A percentile compares a stretch with the other conserved stretches of the same genome.
These are phyloP conservation scores for Martiniozyma asiatica DNA, from an alignment of 1,139 yeast species.

Conservation along the genomic window DNA sequence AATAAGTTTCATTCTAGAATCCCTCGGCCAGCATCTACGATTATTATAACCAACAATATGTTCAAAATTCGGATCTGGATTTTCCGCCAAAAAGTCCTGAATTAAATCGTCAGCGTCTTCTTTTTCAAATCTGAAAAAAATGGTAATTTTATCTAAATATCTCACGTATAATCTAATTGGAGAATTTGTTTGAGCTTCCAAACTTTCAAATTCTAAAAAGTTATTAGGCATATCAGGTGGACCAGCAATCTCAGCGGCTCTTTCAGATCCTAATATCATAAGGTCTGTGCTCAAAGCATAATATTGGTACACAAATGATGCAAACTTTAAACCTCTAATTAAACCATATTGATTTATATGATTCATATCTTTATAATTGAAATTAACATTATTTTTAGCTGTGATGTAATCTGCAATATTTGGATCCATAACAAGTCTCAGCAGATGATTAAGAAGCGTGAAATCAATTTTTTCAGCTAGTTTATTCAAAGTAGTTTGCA, in stretches of 20 bases:
- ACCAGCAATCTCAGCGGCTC: conserved; percentile 86
- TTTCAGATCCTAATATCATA: conserved; percentile 67
- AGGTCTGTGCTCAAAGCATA: conserved; percentile 82
- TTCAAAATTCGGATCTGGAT: conserved; percentile 87
- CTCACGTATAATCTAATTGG: conserved; percentile 80
- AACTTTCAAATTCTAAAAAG: conserved; percentile 58
- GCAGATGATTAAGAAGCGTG: conserved; percentile 68
- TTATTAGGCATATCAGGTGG: conserved; percentile 59
- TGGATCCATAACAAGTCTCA: conserved; percentile 76
- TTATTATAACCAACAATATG: conserved; percentile 81
- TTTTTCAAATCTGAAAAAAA: conserved; percentile 63
- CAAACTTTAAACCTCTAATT: conserved; percentile 77
- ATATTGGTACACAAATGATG: conserved; percentile 82
- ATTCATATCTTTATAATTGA: conserved; percentile 90
- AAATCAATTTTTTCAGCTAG: conserved; percentile 80
- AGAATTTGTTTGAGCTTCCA: conserved; percentile 42
- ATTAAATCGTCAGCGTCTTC: conserved; percentile 68
- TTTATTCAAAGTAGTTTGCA: conserved; percentile 61
- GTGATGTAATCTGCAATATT: conserved; percentile 92
- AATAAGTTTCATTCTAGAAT: conserved; percentile 80
- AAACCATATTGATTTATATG: conserved; percentile 85
- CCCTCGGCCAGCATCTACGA: conserved; percentile 92
- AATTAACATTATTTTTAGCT: conserved; percentile 72
- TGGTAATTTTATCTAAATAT: conserved; percentile 70
- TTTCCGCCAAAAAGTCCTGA: conserved; percentile 65